Evolutionary conservation across 2,329 filamentous ascomycete genomes (phyloP), one percentile per base, ranked within the genome.

Genomic region (Cladosporium sp.): DNA sequence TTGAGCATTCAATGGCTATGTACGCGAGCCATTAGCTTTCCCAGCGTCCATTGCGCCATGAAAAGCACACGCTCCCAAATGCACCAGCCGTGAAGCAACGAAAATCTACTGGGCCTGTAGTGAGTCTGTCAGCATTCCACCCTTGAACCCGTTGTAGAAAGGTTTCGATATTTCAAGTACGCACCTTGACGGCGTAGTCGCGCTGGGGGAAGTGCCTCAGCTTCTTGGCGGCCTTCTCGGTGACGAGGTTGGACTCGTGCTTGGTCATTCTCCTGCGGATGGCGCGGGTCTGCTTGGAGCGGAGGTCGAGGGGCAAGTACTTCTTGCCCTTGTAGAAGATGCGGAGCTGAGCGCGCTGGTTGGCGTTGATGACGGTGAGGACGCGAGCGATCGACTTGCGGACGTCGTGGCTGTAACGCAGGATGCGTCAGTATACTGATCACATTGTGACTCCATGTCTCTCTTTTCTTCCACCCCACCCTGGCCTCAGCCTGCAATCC

Each of bases 301-400:
- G 92, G 86, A 99, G 93, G 83, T 99, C 96, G 81, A 99, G 92
- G 73, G 95, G 95, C 72, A 93, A 85, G 89, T 97, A 97, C 88
- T 97, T 98, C 92, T 98, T 98, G 90, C 91, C 91, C 89, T 97
- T 96, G 90, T 99, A 99, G 91, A 98, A 98, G 75, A 98, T 88
- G 78, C 93, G 93, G 78, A 99, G 92, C 86, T 98, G 93, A 75
- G 92, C 87, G 82, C 96, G 91, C 88, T 99, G 95, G 89, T 96
- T 98, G 84, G 93, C 91, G 89, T 98, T 99, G 90, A 99, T 97
- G 86, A 99, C 88, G 83, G 95, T 99, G 78, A 99, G 90, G 84
- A 97, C 92, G 80, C 94, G 93, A 80, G 95, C 96, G 84, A 99
- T 97, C 74, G 93, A 97, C 89, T 99, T 99, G 88, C 95, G 93